Base-by-base conservation (phyloP, 2,329 filamentous ascomycete species). In the Fusarium staphyleae region DNA sequence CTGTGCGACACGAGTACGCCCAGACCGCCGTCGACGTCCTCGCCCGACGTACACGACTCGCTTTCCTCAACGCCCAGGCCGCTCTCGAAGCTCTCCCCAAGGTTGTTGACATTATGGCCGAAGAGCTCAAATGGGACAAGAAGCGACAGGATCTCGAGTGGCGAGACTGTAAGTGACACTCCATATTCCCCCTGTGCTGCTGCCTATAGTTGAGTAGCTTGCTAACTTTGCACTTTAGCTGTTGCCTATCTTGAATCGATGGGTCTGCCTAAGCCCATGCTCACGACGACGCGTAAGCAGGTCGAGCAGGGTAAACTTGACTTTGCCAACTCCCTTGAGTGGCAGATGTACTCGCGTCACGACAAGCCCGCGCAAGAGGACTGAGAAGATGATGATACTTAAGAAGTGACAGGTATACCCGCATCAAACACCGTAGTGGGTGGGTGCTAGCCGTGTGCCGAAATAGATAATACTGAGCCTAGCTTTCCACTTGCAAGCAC, bases 51-150 rank as follows among this genome's bases (percentile, higher is more conserved):
- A 97, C 90, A 33, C 82, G 93, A 50, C 77, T 97, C 49, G 90
- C 92, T 8, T 98, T 97, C 78, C 77, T 97, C 63, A 96, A 96
- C 70, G 92, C 92, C 5, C 91, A 96, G 73, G 93, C 93, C 10
- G 88, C 92, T 1, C 84, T 96, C 9, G 91, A 96, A 75, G 88
- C 91, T 2, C 81, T 96, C 37, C 93, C 93, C 5, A 82, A 77
- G 52, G 85, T 97, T 52, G 95, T 97, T 68, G 92, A 97, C 71
- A 83, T 96, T 55, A 96, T 97, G 92, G 82, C 79, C 28, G 85
- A 89, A 66, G 92, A 97, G 77, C 78, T 96, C 54, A 81, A 86
- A 52, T 97, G 92, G 93, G 85, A 87, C 69, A 77, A 72, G 50
- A 80, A 81, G 64, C 80, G 93, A 59, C 89, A 91, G 75, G 88